A percentile compares a stretch with the other conserved stretches of the same genome.
phyloP scores from a whole-genome alignment of 164 flowering plant species.

The Chimonanthus salicifolius region DNA sequence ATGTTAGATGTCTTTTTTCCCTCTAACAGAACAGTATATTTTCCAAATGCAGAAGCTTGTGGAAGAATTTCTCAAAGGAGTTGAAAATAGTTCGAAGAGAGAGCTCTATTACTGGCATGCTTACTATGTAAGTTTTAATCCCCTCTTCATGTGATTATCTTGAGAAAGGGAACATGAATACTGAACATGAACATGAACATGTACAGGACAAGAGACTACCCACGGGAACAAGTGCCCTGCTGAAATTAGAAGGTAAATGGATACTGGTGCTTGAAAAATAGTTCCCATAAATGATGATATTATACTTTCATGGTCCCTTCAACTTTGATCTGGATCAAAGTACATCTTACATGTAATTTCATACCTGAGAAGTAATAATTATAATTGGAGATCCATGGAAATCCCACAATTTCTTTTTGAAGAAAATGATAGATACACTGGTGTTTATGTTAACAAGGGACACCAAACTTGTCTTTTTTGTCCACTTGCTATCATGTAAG shows the following conservation, averaged over 20 bases:
- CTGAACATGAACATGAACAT: background rate
- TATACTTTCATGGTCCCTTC: background rate
- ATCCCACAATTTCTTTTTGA: background rate
- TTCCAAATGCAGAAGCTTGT: constrained; percentile 56
- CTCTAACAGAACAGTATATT: constrained; percentile 2
- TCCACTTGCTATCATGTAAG: no score
- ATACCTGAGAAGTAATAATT: no score
- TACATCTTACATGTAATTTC: background rate
- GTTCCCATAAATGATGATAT: background rate
- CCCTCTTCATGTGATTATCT: background rate
- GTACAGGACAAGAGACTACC: constrained; percentile 74
- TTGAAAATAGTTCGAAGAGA: constrained; percentile 40
- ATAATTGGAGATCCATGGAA: background rate
- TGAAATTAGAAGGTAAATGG: constrained; percentile 59
- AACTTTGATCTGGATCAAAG: background rate
- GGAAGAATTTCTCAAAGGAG: constrained; percentile 56
- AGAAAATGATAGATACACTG: no score
- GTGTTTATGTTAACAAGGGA: no score
- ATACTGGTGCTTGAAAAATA: background rate
- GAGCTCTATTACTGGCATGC: constrained; percentile 76
- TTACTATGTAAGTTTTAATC: constrained; percentile 55
- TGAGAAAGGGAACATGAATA: constrained; percentile 1
- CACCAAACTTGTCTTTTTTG: no score
- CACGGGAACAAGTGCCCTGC: constrained; percentile 52
- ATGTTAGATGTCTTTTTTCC: background rate